Percentiles rank a stretch among this genome's conserved stretches.
These are phyloP conservation scores for Rhytidhysteron rufulum DNA, from an alignment of 2,329 filamentous ascomycete species.

Conservation along the genomic window DNA sequence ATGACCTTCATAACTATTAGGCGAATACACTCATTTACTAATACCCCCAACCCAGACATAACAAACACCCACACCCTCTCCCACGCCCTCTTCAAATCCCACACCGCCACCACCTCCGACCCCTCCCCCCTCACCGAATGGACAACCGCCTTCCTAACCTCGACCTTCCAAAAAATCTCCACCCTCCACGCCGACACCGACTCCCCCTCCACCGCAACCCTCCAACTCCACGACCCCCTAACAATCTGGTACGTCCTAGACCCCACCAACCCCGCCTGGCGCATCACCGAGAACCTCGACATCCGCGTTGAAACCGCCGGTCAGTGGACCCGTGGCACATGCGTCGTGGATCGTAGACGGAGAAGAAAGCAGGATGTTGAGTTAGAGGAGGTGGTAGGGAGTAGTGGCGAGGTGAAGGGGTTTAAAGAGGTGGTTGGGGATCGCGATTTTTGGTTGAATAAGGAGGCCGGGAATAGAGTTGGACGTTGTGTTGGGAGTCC, in stretches of 20 bases:
- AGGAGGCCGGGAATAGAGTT: slow-evolving; percentile 72
- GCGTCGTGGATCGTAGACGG: slow-evolving; percentile 71
- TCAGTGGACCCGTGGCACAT: slow-evolving; percentile 94
- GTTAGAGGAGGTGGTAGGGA: slow-evolving; percentile 30
- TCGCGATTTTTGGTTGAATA: slow-evolving; percentile 70
- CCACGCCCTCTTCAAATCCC: slow-evolving; percentile 35
- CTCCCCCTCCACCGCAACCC: slow-evolving; percentile 27
- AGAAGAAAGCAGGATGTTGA: slow-evolving; percentile 47
- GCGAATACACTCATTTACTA: too few relatives aligned
- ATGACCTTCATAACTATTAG: too few relatives aligned
- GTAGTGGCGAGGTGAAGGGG: not conserved
- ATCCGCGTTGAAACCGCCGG: slow-evolving; percentile 84
- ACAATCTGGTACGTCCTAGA: slow-evolving; percentile 35
- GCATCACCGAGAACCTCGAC: slow-evolving; percentile 59
- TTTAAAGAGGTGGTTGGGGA: slow-evolving; percentile 61
- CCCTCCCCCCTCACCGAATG: slow-evolving; percentile 45
- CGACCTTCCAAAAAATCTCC: slow-evolving; percentile 45
- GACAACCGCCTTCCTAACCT: slow-evolving; percentile 41
- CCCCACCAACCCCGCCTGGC: slow-evolving; percentile 23
- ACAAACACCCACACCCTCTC: slow-evolving; percentile 43
- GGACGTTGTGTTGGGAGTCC: slow-evolving; percentile 68
- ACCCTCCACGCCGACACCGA: slow-evolving; percentile 35
- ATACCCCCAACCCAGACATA: slow-evolving; percentile 30
- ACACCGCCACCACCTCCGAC: slow-evolving; percentile 14
- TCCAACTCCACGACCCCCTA: slow-evolving; percentile 47